Evolutionary conservation across 805 yeast species (phyloP), one percentile per base, ranked within the genome.

Genomic region (Pichia kluyveri): DNA sequence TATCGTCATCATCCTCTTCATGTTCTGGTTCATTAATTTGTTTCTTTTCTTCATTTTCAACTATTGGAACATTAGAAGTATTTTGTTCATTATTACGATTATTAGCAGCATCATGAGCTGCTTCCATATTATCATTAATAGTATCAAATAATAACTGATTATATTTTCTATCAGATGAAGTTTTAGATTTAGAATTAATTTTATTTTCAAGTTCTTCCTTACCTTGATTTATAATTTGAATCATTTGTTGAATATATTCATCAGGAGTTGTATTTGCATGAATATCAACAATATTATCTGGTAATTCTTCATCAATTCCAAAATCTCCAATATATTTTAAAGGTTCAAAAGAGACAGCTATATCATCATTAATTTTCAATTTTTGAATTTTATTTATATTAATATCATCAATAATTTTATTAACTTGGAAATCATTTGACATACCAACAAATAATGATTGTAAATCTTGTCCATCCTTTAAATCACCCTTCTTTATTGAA

Each of bases 241-340:
- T 59, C 56, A 57, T 53, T 28, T 57, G 56, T 43, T 56, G 57
- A 12, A 57, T 53, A 37, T 57, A 56, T 26, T 55, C 53, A 47
- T 59, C 60, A 3, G 60, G 54, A 19, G 56, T 47, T 38, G 18
- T 37, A 27, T 23, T 17, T 14, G n/a, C 26, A 30, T 27, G 5
- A 28, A 15, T 26, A 38, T 40, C 18, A 37, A 15, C 14, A 8
- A 17, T 17, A 17, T 37, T 4, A 14, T 17, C 30, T 1, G 8
- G 34, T 38, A 36, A 37, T 30, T 5, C n/a, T 17, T 15, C 23
- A 36, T 26, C 28, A 32, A 12, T 10, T 19, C 23, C 23, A 12
- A 23, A 8, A 28, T 14, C 31, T 18, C 6, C 31, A 30, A 30
- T 30, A 11, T 30, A 30, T 30, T 34, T 18, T 34, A 32, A 41